A percentile compares a stretch with the other conserved stretches of the same genome.
Evolutionary conservation across 2,329 filamentous ascomycete species (phyloP).

Genomic region (Aspergillus piperis): DNA sequence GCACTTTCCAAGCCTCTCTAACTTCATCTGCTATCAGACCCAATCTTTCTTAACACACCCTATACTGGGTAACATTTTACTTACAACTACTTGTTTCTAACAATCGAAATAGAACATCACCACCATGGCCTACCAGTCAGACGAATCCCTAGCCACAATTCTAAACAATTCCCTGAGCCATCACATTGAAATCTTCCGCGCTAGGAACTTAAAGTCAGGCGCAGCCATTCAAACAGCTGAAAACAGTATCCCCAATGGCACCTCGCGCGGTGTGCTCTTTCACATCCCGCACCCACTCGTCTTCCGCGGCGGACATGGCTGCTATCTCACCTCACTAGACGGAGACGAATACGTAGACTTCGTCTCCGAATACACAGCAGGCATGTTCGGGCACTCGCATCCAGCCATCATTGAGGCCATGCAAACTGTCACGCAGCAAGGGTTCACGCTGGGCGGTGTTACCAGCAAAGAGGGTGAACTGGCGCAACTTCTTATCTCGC

Average conservation of each 20-base stretch:
- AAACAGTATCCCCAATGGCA: constrained; percentile 21
- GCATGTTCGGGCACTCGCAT: constrained; percentile 66
- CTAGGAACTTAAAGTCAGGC: not conserved
- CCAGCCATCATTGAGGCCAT: constrained; percentile 56
- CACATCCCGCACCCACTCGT: constrained; percentile 37
- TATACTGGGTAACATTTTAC: no score
- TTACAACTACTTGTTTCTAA: no score
- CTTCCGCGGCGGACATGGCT: constrained; percentile 29
- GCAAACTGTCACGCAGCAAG: constrained; percentile 46
- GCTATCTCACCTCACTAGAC: constrained; percentile 36
- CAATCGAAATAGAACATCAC: not conserved
- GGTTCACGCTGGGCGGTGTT: constrained; percentile 59
- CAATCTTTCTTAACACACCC: not conserved
- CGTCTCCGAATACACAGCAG: constrained; percentile 64
- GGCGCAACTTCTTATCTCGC: constrained; percentile 54
- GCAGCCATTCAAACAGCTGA: not conserved
- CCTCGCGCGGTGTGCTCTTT: constrained; percentile 26
- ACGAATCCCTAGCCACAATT: no score
- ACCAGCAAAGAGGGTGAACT: constrained; percentile 55
- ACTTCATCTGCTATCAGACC: not conserved
- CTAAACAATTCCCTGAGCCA: not conserved
- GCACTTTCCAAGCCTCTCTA: not conserved
- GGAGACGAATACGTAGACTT: constrained; percentile 57
- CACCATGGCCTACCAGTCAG: not conserved
- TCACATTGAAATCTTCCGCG: not conserved